Percentiles rank a stretch among this genome's conserved stretches.
Conservation (phyloP, 2,329 filamentous ascomycete species). For the Trichoderma sp. region DNA sequence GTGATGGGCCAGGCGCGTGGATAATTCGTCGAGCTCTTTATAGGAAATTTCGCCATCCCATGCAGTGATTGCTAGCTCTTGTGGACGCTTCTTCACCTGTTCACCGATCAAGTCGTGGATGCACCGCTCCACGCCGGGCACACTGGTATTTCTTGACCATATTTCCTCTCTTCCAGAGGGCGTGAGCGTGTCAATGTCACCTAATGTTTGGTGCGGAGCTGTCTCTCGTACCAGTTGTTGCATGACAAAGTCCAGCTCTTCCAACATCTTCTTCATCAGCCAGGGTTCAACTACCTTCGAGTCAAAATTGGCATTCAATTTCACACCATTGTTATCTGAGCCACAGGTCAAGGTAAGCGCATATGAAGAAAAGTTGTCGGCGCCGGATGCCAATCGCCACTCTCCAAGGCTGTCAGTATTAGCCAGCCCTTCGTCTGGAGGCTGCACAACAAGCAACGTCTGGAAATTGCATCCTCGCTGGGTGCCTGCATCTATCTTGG, state of each 20-base stretch:
- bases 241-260: not conserved
- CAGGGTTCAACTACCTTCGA: not conserved
- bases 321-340: not conserved
- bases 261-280: not conserved
- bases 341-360: not conserved
- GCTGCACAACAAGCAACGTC: slow-evolving; percentile 31
- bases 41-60: slow-evolving; percentile 1
- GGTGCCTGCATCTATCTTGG: slow-evolving; percentile 15
- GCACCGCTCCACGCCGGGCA: not conserved
- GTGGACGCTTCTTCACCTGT: not conserved
- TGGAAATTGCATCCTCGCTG: slow-evolving; percentile 27
- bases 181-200: not conserved
- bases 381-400: not conserved
- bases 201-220: not conserved
- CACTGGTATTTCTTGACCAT: not conserved
- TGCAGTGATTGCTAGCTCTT: not conserved
- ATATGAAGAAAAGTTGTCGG: not conserved
- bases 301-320: not conserved
- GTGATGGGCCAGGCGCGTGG: slow-evolving; percentile 36
- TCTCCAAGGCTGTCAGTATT: not conserved
- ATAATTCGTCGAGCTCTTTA: slow-evolving; percentile 21
- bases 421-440: not conserved
- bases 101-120: not conserved
- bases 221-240: not conserved
- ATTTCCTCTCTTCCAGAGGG: not conserved